These are phyloP conservation scores for Fonsecaea multimorphosa DNA, from an alignment of 2,329 filamentous ascomycete species.

Conservation along the genomic window DNA sequence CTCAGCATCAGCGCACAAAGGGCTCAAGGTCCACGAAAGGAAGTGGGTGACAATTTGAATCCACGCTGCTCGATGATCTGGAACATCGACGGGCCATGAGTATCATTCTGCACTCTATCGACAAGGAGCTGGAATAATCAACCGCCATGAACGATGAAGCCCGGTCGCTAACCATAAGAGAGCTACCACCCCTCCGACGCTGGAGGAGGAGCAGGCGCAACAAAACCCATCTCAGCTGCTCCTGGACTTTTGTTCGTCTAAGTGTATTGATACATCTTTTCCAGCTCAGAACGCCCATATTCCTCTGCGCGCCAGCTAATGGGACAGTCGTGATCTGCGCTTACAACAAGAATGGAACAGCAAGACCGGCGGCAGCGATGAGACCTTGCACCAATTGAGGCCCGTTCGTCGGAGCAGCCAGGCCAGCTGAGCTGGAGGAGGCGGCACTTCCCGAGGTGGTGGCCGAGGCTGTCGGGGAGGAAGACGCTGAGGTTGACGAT, in stretches of 20 bases:
- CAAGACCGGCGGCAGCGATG: conserved; percentile 21
- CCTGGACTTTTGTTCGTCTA: conserved; percentile 1
- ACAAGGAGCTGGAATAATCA: neutral
- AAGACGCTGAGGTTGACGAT: conserved; percentile 5
- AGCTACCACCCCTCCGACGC: neutral
- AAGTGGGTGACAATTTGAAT: too few species aligned
- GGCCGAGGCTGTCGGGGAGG: conserved; percentile 15
- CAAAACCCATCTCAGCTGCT: neutral
- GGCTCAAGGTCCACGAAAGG: neutral
- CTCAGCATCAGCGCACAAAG: neutral
- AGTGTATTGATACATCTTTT: conserved; percentile 4
- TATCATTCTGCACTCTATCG: neutral
- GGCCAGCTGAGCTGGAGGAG: conserved; percentile 20
- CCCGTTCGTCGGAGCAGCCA: conserved; percentile 15
- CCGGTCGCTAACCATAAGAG: neutral
- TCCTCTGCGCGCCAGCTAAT: neutral
- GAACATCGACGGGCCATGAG: neutral
- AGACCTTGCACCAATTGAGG: conserved; percentile 22
- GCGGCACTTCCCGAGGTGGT: conserved; percentile 17
- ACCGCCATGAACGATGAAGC: neutral
- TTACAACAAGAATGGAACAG: conserved; percentile 22
- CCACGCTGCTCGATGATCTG: neutral
- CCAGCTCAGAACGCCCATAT: neutral
- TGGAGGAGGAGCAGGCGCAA: neutral
- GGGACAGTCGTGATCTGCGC: neutral